Base-by-base conservation (phyloP, 2,329 filamentous ascomycete genomes). In the Hypoxylon sp. region DNA sequence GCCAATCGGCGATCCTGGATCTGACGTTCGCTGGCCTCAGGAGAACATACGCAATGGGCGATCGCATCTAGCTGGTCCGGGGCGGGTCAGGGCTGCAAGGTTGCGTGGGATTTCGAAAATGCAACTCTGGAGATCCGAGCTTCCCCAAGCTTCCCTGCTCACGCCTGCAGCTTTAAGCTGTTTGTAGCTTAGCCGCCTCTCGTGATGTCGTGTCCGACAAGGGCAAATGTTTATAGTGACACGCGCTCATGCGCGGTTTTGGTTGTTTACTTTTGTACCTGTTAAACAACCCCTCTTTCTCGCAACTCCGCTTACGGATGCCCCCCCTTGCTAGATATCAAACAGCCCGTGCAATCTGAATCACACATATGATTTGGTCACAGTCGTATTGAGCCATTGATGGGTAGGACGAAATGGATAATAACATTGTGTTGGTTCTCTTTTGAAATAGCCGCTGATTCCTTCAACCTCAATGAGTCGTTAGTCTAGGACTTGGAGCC, bases 331-430 rank as follows among this genome's bases (percentile, higher is more conserved):
- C 24, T 70, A 59, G 21, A 70, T 71, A 61, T 70, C 67, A 72
- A 72, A 72, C 70, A 66, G 52, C 54, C 62, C 67, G 54, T 67
- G 70, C 59, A 51, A 64, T 64, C 60, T 65, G 65, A 65, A 72
- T 70, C 70, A 72, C 68, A 68, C 58, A 21, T 60, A 61, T 63
- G 57, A 65, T 69, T 68, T 67, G 53, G 55, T 71, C 69, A 71
- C 67, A 50, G 70, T 72, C 35, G 67, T 67, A 72, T 64, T 67
- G 55, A 46, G 62, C 53, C 42, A 54, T 17, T 29, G 47, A 64
- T 32, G 48, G 35, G 39, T 54, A 47, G 54, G 24, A 65, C 59
- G 53, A 57, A 65, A 65, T 54, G 57, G 44, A 52, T n/a, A 59
- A 67, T 51, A 29, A 52, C 50, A 48, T 60, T 51, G 44, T 58